phyloP scores from a whole-genome alignment of 345 rosid genomes.

The Eucalyptus erythrocorys region DNA sequence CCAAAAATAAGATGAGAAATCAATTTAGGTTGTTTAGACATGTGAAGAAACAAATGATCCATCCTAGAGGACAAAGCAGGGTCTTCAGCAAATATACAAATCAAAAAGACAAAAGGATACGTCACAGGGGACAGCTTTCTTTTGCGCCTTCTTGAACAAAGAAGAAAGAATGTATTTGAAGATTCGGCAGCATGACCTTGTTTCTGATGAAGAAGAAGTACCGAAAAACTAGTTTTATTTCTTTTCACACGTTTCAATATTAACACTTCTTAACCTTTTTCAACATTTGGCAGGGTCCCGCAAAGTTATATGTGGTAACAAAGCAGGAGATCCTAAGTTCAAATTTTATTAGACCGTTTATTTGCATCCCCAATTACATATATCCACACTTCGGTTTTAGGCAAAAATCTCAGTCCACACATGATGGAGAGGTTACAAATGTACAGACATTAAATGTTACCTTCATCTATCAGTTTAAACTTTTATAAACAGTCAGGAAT shows the following conservation, averaged over 20 bases:
- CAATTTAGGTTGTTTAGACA: neutral
- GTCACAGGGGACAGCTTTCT: neutral
- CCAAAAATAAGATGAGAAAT: neutral
- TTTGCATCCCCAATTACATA: neutral
- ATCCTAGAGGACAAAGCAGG: neutral
- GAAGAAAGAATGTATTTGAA: neutral
- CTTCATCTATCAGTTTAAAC: neutral
- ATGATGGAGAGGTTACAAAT: neutral
- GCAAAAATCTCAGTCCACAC: neutral
- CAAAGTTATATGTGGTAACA: neutral
- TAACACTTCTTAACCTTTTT: neutral
- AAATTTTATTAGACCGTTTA: neutral
- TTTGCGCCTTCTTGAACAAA: neutral
- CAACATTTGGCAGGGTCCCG: neutral
- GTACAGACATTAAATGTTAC: neutral
- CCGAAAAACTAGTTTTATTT: neutral
- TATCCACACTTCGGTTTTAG: neutral
- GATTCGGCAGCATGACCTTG: neutral
- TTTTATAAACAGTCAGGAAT: neutral
- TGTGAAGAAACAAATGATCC: neutral
- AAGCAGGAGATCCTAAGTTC: neutral
- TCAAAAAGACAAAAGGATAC: neutral
- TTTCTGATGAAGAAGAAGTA: neutral
- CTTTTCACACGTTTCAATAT: neutral
- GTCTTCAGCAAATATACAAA: neutral